Conservation (phyloP, 2,329 filamentous ascomycete species). For the Alternaria viburni region DNA sequence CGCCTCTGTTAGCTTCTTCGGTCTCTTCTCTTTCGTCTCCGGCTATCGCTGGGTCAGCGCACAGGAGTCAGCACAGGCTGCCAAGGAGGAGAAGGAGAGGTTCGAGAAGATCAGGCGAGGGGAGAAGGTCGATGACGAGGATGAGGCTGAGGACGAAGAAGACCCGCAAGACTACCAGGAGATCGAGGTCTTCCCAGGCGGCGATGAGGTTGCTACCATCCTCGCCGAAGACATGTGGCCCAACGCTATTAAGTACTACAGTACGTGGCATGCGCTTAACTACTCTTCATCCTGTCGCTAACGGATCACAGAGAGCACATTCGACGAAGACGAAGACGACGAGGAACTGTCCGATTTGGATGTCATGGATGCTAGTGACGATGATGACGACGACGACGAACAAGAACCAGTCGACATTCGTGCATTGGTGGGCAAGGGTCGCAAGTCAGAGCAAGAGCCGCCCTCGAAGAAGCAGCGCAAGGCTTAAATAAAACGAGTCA, state of each 20-base stretch:
- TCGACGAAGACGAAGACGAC: conserved; percentile 61
- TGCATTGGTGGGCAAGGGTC: conserved; percentile 55
- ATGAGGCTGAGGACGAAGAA: conserved; percentile 58
- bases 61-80: conserved; percentile 71
- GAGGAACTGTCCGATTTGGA: conserved; percentile 71
- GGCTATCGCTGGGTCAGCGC: conserved; percentile 71
- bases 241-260: conserved; percentile 87
- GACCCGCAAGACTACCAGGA: conserved; percentile 70
- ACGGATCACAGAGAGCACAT: conserved; percentile 54
- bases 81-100: conserved; percentile 65
- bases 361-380: conserved; percentile 54
- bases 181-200: conserved; percentile 85
- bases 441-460: conserved; percentile 45
- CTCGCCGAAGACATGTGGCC: conserved; percentile 90
- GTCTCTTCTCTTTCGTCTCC: conserved; percentile 78
- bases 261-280: conserved; percentile 60
- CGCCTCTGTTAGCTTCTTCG: conserved; percentile 80
- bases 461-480: conserved; percentile 51
- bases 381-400: conserved; percentile 62
- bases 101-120: conserved; percentile 54
- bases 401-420: conserved; percentile 60
- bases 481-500: conserved; percentile 26
- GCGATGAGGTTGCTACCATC: conserved; percentile 79
- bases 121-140: conserved; percentile 46
- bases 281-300: conserved; percentile 35